Evolutionary conservation across 2,329 filamentous ascomycete species (phyloP).

Genomic region (Xylariaceae sp.): DNA sequence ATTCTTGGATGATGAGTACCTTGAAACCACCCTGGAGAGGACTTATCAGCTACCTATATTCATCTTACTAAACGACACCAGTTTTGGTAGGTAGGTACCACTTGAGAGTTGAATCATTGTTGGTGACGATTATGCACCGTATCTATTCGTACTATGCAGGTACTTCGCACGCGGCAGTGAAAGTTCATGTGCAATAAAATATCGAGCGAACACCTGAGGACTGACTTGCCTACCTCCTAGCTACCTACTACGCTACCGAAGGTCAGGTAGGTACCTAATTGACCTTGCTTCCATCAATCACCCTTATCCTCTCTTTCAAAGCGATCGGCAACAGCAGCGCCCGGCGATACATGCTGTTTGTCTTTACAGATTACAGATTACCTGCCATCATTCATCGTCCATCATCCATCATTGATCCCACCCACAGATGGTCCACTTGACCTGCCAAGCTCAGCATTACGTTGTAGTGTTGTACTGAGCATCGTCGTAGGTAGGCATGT

Average conservation of each 20-base stretch:
- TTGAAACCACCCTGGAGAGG: too few species aligned
- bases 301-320: neutral
- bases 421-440: neutral
- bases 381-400: neutral
- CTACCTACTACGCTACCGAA: too few species aligned
- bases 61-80: too few species aligned
- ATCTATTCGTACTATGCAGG: neutral
- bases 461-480: neutral
- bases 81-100: too few species aligned
- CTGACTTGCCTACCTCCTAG: neutral
- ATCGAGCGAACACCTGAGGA: neutral
- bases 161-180: neutral
- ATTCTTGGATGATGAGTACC: too few species aligned
- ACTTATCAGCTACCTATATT: too few species aligned
- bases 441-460: conserved; percentile 18
- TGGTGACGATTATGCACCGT: too few species aligned
- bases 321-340: neutral
- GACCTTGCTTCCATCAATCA: neutral
- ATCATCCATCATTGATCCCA: neutral
- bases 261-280: too few species aligned
- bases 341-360: neutral
- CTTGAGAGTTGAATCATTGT: too few species aligned
- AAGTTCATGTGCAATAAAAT: neutral
- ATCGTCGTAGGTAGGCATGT: neutral
- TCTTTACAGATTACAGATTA: neutral